Conservation (phyloP, 129 eudicot genomes). For the Ambrosia trifida region DNA sequence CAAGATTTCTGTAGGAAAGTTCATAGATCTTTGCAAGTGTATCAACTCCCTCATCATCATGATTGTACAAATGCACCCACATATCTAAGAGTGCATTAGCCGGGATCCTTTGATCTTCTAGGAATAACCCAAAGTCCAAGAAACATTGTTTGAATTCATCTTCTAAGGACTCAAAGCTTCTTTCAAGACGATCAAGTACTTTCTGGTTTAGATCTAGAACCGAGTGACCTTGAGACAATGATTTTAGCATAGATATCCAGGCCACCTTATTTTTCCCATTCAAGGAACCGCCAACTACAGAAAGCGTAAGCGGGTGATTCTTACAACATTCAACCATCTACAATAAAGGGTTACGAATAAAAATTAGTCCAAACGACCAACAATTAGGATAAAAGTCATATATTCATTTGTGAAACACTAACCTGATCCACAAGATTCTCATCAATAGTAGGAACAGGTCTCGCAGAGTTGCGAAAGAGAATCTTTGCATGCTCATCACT, state of each 20-base stretch:
- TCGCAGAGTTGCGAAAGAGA: too few relatives aligned
- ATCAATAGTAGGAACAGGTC: too few relatives aligned
- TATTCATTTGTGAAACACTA: too few relatives aligned
- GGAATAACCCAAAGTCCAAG: slow-evolving; percentile 48
- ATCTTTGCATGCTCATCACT: too few relatives aligned
- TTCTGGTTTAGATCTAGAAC: slow-evolving; percentile 31
- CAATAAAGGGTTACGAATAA: too few relatives aligned
- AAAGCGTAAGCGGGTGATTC: too few relatives aligned
- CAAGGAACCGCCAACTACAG: slow-evolving; percentile 44
- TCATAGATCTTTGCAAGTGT: slow-evolving; percentile 29
- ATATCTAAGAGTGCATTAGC: too few relatives aligned
- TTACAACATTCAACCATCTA: too few relatives aligned
- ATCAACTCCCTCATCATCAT: slow-evolving; percentile 32
- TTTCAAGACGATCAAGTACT: slow-evolving; percentile 28
- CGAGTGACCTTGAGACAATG: slow-evolving; percentile 25
- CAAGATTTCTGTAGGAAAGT: slow-evolving; percentile 38
- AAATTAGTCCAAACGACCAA: too few relatives aligned
- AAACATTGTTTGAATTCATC: slow-evolving; percentile 30
- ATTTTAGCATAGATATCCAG: slow-evolving; percentile 29
- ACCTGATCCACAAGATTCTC: too few relatives aligned
- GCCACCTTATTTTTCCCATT: slow-evolving; percentile 24
- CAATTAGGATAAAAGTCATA: too few relatives aligned
- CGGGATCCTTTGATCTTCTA: slow-evolving; percentile 46
- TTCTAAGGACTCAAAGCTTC: slow-evolving; percentile 36
- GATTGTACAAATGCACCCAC: slow-evolving; percentile 45